Base-by-base conservation (phyloP, 176 grass and related monocot genomes). In the Zea luxurians region DNA sequence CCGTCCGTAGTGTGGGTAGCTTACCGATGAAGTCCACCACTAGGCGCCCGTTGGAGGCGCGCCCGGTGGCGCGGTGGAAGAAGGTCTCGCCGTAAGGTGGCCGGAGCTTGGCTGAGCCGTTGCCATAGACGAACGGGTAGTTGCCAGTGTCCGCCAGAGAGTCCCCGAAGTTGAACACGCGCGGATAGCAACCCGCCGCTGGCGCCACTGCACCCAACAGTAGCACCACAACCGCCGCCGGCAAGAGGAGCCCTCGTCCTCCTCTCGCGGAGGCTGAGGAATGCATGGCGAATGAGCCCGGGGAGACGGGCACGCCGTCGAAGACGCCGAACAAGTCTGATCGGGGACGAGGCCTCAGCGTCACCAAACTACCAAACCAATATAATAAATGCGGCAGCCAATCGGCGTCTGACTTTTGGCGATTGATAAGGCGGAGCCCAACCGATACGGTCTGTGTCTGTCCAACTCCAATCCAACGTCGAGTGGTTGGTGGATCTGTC, bases 71-170 rank as follows among this genome's bases (percentile, higher is more conserved):
- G 70, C 64, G 85, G 77, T 53, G 74, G 88, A 93, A 97, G 88
- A 84, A 97, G 36, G 90, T 93, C 18, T 91, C 80, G 48, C 93
- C 93, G 57, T 97, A 97, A 13, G 93, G 93, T 0, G 63, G 64
- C 4, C 59, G 16, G 73, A 86, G 69, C 52, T 50, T 63, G 43
- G 80, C 20, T 59, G 73, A 64, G 80, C 62, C 16, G 21, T 80
- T 60, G 48, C 48, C 37, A 80, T 46, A 77, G 49, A 69, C 38
- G 80, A 83, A 80, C 45, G 27, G 18, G 40, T 42, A 80, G 86
- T 97, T 97, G 34, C 94, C 94, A 36, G 91, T 97, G 81, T 97
- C 94, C 67, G 86, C 74, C 66, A 93, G 80, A 11, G 94, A 97
- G 82, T 97, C 94, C 9, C 91, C 94, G 12, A 97, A 97, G 82